Evolutionary conservation across 768 basidiomycete genomes (phyloP).

Genomic region (Calocybe gangraenosa): DNA sequence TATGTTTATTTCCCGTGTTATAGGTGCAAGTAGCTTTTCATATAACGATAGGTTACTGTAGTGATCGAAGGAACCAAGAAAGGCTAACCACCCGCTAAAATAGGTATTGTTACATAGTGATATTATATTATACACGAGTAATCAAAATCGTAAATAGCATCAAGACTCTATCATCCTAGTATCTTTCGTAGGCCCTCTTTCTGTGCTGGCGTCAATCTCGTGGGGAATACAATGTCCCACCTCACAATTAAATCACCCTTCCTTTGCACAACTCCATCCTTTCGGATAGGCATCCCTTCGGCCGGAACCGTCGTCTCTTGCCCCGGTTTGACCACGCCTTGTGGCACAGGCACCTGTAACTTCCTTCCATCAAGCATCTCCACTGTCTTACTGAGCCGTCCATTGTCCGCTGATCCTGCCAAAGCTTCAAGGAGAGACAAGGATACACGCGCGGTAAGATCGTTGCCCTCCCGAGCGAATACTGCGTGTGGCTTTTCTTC

Average conservation of each 20-base stretch:
- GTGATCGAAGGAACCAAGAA: no score
- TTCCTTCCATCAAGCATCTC: constrained; percentile 78
- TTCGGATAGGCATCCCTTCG: constrained; percentile 92
- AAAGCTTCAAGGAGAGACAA: constrained; percentile 85
- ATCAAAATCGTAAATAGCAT: no score
- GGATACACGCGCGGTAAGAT: constrained; percentile 57
- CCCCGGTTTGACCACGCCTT: constrained; percentile 70
- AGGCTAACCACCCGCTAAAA: no score
- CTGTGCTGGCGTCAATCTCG: constrained; percentile 66
- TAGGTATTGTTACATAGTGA: background rate
- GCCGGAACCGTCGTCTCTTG: constrained; percentile 64
- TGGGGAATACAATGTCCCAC: constrained; percentile 86
- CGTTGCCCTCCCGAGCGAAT: constrained; percentile 79
- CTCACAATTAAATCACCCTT: constrained; percentile 84
- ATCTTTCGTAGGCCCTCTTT: constrained; percentile 78
- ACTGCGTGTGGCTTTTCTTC: constrained; percentile 86
- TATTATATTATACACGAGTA: no score
- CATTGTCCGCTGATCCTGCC: constrained; percentile 38
- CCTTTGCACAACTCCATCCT: constrained; percentile 59
- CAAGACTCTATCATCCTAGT: constrained; percentile 38
- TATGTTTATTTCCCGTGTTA: no score
- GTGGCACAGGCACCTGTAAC: constrained; percentile 63
- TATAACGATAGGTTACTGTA: no score
- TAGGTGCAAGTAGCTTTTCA: no score
- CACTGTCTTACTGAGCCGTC: constrained; percentile 46